Conservation (phyloP, 2,329 filamentous ascomycete species). For the Fusarium multiceps region DNA sequence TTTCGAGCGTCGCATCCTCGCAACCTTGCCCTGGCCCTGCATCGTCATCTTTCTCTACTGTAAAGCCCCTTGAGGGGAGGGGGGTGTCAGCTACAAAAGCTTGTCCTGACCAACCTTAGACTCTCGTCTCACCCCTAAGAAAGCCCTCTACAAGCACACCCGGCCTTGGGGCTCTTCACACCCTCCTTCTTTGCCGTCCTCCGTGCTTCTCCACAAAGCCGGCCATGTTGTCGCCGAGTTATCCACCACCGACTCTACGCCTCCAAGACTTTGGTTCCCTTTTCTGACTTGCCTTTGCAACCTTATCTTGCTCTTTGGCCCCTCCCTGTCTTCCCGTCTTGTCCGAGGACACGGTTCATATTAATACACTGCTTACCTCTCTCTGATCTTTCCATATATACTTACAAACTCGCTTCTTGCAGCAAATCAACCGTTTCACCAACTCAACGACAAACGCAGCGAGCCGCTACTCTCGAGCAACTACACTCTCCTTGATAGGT, state of each 20-base stretch:
- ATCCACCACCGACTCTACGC: conserved; percentile 46
- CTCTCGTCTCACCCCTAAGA: conserved; percentile 24
- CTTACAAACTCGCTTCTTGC: conserved; percentile 32
- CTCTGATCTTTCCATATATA: conserved; percentile 6
- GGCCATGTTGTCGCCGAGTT: conserved; percentile 51
- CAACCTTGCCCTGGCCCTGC: conserved; percentile 33
- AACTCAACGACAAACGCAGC: conserved; percentile 38
- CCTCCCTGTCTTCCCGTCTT: conserved; percentile 38
- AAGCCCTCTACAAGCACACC: conserved; percentile 12
- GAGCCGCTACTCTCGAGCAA: conserved; percentile 27
- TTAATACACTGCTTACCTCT: conserved; percentile 32
- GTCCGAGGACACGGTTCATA: conserved; percentile 39
- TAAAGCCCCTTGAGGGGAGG: conserved; percentile 39
- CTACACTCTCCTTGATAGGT: conserved; percentile 38
- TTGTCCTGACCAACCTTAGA: conserved; percentile 48
- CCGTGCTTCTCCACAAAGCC: conserved; percentile 47
- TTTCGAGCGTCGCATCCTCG: conserved; percentile 8
- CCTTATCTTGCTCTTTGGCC: conserved; percentile 45
- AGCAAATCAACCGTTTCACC: conserved; percentile 36
- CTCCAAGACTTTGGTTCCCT: conserved; percentile 42
- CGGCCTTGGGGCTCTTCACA: conserved; percentile 25
- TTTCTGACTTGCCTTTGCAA: conserved; percentile 44
- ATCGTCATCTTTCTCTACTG: conserved; percentile 41
- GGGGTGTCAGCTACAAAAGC: conserved; percentile 44
- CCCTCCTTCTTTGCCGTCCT: conserved; percentile 46